Evolutionary conservation across 176 grass and related monocot species (phyloP).

Genomic region (Coix lacrymajobi): DNA sequence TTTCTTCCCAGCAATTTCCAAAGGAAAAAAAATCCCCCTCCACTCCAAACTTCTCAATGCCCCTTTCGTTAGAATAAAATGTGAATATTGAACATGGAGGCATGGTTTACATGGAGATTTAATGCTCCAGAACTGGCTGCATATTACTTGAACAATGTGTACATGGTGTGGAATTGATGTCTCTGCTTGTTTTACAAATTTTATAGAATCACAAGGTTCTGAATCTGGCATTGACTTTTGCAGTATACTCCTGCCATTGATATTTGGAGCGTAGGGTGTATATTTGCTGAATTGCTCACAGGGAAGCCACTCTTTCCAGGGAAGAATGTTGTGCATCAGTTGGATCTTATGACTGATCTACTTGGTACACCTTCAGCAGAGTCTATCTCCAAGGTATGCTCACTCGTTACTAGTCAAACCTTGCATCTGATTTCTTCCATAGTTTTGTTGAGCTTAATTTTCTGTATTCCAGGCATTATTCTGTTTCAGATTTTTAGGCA

Average conservation of each 20-base stretch:
- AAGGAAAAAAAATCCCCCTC: not conserved
- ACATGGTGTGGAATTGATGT: not conserved
- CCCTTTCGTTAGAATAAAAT: not conserved
- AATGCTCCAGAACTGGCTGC: not conserved
- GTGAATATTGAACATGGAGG: conserved; percentile 1
- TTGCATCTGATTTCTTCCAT: not conserved
- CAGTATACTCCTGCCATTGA: conserved; percentile 96
- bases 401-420: not conserved
- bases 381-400: conserved; percentile 66
- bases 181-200: conserved; percentile 3
- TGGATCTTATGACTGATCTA: conserved; percentile 92
- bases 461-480: not conserved
- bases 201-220: not conserved
- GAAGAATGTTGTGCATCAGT: conserved; percentile 94
- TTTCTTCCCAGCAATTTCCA: not conserved
- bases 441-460: not conserved
- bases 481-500: not conserved
- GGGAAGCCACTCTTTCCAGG: conserved; percentile 92
- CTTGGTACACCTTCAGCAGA: conserved; percentile 83
- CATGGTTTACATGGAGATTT: not conserved
- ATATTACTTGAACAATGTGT: conserved; percentile 1
- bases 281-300: conserved; percentile 89
- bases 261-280: conserved; percentile 92
- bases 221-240: conserved; percentile 30
- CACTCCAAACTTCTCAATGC: not conserved